These are phyloP conservation scores for Tagetes erecta DNA, from an alignment of 129 eudicot species.

Conservation along the genomic window DNA sequence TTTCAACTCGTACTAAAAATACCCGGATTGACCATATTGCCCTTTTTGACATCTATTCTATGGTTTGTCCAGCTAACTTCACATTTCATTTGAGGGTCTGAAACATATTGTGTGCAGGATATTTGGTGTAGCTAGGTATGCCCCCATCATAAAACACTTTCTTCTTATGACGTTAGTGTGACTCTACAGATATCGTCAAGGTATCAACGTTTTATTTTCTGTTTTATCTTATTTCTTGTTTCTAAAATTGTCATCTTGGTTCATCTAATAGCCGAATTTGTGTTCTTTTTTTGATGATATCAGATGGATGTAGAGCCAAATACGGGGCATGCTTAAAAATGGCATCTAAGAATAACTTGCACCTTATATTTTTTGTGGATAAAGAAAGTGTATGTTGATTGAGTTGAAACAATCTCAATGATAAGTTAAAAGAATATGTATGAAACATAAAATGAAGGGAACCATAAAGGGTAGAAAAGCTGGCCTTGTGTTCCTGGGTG, in stretches of 20 bases:
- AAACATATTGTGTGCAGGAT: conserved; percentile 37
- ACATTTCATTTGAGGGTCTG: background rate
- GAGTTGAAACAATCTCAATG: conserved; percentile 36
- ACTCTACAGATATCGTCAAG: conserved; percentile 36
- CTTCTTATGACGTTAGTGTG: conserved; percentile 37
- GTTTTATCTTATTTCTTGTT: background rate
- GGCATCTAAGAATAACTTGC: conserved; percentile 41
- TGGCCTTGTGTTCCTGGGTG: conserved; percentile 34
- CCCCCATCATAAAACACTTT: conserved; percentile 38
- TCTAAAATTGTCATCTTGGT: background rate
- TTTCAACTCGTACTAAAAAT: background rate
- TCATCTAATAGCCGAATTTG: background rate
- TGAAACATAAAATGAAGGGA: conserved; percentile 37
- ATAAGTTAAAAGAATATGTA: conserved; percentile 31
- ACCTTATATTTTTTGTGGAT: conserved; percentile 43
- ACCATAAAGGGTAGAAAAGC: conserved; percentile 24
- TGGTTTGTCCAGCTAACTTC: background rate
- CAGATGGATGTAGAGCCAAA: conserved; percentile 40
- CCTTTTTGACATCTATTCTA: background rate
- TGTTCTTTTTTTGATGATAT: conserved; percentile 9
- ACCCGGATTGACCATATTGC: background rate
- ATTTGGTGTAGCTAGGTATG: conserved; percentile 42
- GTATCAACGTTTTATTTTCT: conserved; percentile 13
- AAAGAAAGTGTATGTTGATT: conserved; percentile 39
- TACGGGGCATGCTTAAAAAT: conserved; percentile 38